Percentiles rank a stretch among this genome's conserved stretches.
phyloP scores from a whole-genome alignment of 2,329 filamentous ascomycete species.

The Fusarium sp. region DNA sequence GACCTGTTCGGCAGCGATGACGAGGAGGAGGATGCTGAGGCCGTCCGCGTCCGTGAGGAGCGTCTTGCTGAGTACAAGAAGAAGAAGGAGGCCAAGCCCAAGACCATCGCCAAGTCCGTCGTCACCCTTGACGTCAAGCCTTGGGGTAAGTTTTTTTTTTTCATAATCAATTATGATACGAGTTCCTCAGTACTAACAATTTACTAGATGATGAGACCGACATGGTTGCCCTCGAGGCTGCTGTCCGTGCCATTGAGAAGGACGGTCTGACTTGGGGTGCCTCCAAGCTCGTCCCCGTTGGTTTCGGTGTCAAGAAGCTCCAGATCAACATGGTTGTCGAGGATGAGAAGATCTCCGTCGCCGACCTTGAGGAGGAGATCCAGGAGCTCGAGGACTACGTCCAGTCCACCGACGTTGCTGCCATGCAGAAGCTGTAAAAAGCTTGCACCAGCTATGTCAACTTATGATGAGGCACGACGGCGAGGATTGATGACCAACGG shows the following conservation, averaged over 20 bases:
- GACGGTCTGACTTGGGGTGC: constrained; percentile 97
- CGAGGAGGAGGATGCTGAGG: constrained; percentile 93
- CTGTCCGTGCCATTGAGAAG: constrained; percentile 86
- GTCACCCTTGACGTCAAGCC: constrained; percentile 98
- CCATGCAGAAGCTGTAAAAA: constrained; percentile 91
- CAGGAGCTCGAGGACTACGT: constrained; percentile 90
- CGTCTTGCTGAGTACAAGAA: constrained; percentile 92
- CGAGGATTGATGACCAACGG: constrained; percentile 48
- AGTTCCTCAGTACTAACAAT: constrained; percentile 40
- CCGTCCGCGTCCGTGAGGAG: constrained; percentile 85
- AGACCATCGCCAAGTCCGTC: constrained; percentile 94
- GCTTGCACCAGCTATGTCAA: constrained; percentile 39
- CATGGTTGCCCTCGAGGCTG: constrained; percentile 82
- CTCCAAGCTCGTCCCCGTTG: constrained; percentile 88
- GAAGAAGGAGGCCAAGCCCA: constrained; percentile 95
- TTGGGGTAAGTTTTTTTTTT: constrained; percentile 83
- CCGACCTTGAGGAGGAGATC: constrained; percentile 90
- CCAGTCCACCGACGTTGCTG: constrained; percentile 90
- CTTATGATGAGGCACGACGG: constrained; percentile 52
- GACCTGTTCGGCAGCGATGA: constrained; percentile 95
- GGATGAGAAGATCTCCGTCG: constrained; percentile 92
- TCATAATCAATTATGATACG: too few species aligned
- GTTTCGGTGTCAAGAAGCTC: constrained; percentile 99
- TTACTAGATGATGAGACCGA: constrained; percentile 87
- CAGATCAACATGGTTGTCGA: constrained; percentile 98